Evolutionary conservation across 2,329 filamentous ascomycete species (phyloP).

Genomic region (Fusarium tuaranense): DNA sequence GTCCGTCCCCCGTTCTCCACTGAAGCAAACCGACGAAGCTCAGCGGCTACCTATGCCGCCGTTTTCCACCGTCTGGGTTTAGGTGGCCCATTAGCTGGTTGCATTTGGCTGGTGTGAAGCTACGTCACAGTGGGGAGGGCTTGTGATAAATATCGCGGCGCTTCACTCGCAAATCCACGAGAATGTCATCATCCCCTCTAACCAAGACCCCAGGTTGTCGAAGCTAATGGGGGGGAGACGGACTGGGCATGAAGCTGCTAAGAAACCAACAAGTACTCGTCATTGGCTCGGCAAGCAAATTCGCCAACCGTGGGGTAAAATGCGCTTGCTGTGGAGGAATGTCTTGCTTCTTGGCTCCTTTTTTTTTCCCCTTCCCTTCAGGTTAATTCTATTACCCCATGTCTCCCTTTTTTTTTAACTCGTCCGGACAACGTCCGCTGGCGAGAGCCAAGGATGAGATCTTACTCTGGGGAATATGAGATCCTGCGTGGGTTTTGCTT

Average conservation of each 20-base stretch:
- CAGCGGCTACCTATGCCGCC: conserved; percentile 16
- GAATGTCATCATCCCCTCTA: neutral
- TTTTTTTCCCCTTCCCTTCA: neutral
- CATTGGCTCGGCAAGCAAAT: neutral
- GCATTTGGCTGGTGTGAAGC: neutral
- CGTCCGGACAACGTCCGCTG: neutral
- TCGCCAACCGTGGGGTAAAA: neutral
- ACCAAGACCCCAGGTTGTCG: neutral
- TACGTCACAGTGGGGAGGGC: conserved; percentile 11
- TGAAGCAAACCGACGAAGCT: conserved; percentile 11
- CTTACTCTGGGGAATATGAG: neutral
- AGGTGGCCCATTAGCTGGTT: conserved; percentile 13
- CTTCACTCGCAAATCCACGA: conserved; percentile 4
- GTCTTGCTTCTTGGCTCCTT: neutral
- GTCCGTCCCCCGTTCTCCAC: conserved; percentile 10
- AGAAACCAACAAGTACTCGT: neutral
- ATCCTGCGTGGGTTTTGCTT: neutral
- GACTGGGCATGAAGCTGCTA: neutral
- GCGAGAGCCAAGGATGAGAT: neutral
- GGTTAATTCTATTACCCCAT: neutral
- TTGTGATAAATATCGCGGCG: neutral
- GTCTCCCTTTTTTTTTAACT: neutral
- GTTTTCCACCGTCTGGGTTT: conserved; percentile 27
- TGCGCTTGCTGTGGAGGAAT: neutral
- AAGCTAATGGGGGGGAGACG: neutral